Conservation (phyloP, 352 stramenopile species). For the Phytophthora constricta region DNA sequence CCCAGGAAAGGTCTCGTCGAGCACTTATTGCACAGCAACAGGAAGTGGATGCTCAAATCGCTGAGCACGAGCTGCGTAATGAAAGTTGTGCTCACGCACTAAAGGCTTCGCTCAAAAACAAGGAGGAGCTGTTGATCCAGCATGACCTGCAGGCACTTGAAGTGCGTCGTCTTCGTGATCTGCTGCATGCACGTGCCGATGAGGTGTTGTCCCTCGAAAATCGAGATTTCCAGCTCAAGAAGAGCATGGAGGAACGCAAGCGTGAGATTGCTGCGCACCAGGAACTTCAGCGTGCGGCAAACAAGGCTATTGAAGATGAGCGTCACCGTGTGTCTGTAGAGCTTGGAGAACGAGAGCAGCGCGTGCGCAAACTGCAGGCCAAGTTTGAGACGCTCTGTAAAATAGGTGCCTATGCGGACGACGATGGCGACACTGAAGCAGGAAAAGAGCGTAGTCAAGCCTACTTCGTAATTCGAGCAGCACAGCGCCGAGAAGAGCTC, state of each 20-base stretch:
- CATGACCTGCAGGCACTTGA: conserved; percentile 95
- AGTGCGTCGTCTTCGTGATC: conserved; percentile 90
- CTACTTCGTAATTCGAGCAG: conserved; percentile 96
- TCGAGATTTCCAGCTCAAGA: conserved; percentile 91
- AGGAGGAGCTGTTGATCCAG: conserved; percentile 94
- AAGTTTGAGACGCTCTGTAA: conserved; percentile 94
- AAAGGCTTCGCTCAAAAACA: conserved; percentile 81
- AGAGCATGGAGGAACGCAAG: conserved; percentile 95
- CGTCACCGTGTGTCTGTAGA: conserved; percentile 94
- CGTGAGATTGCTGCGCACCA: conserved; percentile 89
- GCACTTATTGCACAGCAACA: conserved; percentile 78
- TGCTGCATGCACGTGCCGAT: conserved; percentile 89
- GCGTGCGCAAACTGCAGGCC: conserved; percentile 91
- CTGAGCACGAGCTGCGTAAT: conserved; percentile 93
- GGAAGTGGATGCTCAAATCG: conserved; percentile 83
- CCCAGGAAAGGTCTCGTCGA: conserved; percentile 79
- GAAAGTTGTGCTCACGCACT: conserved; percentile 85
- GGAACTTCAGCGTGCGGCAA: conserved; percentile 90
- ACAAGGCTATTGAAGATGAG: conserved; percentile 93
- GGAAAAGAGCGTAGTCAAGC: conserved; percentile 86
- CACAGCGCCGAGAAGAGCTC: conserved; percentile 94
- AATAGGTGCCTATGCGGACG: conserved; percentile 68
- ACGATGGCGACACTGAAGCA: conserved; percentile 67
- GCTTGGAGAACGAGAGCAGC: conserved; percentile 84
- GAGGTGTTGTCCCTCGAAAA: conserved; percentile 96